phyloP scores from a whole-genome alignment of 2,329 filamentous ascomycete species.

The Penicillium glabrum region DNA sequence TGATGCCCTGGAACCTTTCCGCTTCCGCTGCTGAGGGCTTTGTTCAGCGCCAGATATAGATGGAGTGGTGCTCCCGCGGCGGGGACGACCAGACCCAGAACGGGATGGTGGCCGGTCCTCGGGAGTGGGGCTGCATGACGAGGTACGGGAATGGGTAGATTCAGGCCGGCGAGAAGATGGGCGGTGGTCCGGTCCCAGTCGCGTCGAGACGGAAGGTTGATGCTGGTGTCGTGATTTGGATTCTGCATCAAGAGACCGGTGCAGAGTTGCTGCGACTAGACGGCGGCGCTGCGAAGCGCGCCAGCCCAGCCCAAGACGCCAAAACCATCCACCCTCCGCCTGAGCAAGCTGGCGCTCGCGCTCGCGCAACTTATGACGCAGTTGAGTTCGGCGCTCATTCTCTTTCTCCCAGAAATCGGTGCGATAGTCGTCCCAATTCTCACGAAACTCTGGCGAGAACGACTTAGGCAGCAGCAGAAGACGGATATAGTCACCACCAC shows the following conservation, averaged over 20 bases:
- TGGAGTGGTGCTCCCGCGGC: slow-evolving; percentile 36
- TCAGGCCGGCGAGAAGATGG: slow-evolving; percentile 35
- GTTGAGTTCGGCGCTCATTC: slow-evolving; percentile 78
- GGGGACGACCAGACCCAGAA: slow-evolving; percentile 33
- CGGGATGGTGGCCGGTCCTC: slow-evolving; percentile 39
- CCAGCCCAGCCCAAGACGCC: slow-evolving; percentile 71
- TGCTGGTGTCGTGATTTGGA: slow-evolving; percentile 29
- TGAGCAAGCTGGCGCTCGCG: slow-evolving; percentile 68
- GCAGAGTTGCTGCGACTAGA: slow-evolving; percentile 28
- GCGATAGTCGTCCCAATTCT: slow-evolving; percentile 95
- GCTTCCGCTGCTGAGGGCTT: slow-evolving; percentile 30
- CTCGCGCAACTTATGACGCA: slow-evolving; percentile 69
- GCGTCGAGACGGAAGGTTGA: slow-evolving; percentile 28
- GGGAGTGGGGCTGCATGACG: slow-evolving; percentile 44
- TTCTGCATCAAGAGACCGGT: slow-evolving; percentile 28
- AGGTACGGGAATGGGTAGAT: slow-evolving; percentile 40
- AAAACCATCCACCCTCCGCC: slow-evolving; percentile 71
- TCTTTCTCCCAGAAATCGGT: slow-evolving; percentile 96
- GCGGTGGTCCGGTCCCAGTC: slow-evolving; percentile 27
- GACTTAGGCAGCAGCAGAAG: slow-evolving; percentile 88
- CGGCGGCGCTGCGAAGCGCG: slow-evolving; percentile 33
- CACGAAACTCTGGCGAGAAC: slow-evolving; percentile 89
- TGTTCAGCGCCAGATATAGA: slow-evolving; percentile 30
- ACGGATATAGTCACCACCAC: slow-evolving; percentile 89
- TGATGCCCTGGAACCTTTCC: slow-evolving; percentile 31